phyloP scores from a whole-genome alignment of 352 stramenopile genomes.

The Aphanomyces astaci region DNA sequence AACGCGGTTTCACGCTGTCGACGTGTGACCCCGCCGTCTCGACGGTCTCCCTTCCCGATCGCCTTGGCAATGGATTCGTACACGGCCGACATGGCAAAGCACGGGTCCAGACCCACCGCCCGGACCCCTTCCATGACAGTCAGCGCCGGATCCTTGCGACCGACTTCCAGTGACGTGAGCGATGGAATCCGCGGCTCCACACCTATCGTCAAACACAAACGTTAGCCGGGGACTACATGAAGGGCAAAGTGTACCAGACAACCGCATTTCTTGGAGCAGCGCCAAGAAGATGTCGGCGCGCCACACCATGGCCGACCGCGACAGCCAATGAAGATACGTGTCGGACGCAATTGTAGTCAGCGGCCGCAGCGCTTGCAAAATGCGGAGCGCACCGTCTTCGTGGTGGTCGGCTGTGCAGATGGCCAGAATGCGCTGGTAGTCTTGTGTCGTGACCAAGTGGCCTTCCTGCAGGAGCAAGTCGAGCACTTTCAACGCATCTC shows the following conservation, averaged over 20 bases:
- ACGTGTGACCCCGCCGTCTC: neutral
- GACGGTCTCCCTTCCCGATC: neutral
- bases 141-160: constrained; percentile 69
- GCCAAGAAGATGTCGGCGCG: constrained; percentile 77
- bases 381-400: constrained; percentile 63
- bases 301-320: constrained; percentile 71
- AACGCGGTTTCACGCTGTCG: constrained; percentile 1
- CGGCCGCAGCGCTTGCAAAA: constrained; percentile 68
- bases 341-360: constrained; percentile 52
- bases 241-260: no score
- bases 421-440: constrained; percentile 62
- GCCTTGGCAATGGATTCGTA: constrained; percentile 70
- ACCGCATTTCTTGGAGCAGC: constrained; percentile 78
- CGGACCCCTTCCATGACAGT: constrained; percentile 85
- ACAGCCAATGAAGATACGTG: constrained; percentile 81
- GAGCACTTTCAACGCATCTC: neutral
- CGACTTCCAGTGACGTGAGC: constrained; percentile 75
- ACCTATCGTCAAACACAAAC: constrained; percentile 23
- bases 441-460: constrained; percentile 24
- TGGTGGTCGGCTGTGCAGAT: constrained; percentile 76
- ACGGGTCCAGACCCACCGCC: constrained; percentile 71
- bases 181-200: constrained; percentile 78
- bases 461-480: constrained; percentile 8
- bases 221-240: no score
- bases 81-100: constrained; percentile 79